These are phyloP conservation scores for Brassica incana DNA, from an alignment of 345 rosid species.

Conservation along the genomic window DNA sequence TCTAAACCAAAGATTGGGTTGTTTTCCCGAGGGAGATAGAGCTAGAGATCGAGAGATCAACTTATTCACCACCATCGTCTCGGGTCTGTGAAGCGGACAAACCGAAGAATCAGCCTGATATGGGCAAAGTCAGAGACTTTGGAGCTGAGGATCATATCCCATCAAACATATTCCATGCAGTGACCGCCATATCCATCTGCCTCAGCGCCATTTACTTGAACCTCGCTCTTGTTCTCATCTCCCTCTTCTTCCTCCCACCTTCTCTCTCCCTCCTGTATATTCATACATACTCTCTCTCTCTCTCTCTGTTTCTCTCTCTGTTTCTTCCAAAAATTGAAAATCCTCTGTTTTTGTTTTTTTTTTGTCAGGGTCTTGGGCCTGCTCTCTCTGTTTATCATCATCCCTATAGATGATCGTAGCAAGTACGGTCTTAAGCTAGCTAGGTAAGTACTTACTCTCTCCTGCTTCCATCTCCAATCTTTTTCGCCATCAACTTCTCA, in stretches of 20 bases:
- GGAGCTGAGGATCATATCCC: conserved; percentile 42
- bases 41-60: not conserved
- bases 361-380: conserved; percentile 54
- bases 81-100: conserved; percentile 29
- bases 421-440: conserved; percentile 61
- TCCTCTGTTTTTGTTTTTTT: conserved; percentile 22
- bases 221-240: conserved; percentile 47
- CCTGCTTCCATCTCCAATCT: not conserved
- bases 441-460: conserved; percentile 44
- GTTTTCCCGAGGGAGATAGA: not conserved
- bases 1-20: not conserved
- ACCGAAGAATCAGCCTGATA: conserved; percentile 24
- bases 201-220: conserved; percentile 75
- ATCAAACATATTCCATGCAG: conserved; percentile 39
- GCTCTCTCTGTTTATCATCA: conserved; percentile 56
- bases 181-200: conserved; percentile 62
- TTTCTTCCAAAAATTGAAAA: not conserved
- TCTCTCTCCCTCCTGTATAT: conserved; percentile 49
- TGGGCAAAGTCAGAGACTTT: conserved; percentile 42
- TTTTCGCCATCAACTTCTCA: not conserved
- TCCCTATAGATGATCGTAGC: conserved; percentile 65
- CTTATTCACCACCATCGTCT: not conserved
- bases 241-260: conserved; percentile 63
- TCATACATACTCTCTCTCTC: not conserved
- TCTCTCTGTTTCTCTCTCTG: not conserved